These are phyloP conservation scores for Linnemannia schmuckeri DNA, from an alignment of 192 early-diverging fungal species.

Conservation along the genomic window DNA sequence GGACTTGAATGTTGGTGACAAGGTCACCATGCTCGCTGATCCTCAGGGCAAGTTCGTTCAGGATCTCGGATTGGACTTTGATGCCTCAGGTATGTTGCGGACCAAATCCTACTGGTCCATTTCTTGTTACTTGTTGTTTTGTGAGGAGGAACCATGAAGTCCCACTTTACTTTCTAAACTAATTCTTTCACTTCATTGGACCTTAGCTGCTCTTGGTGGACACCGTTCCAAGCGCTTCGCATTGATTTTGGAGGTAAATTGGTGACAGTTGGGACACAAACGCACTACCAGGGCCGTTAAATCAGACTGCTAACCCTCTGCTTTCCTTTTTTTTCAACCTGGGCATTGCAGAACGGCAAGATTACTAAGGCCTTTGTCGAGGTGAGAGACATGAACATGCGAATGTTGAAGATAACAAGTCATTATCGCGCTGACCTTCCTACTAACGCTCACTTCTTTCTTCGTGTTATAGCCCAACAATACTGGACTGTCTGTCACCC, in stretches of 20 bases:
- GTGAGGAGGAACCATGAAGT: background rate
- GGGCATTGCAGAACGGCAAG: conserved; percentile 45
- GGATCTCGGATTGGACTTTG: conserved; percentile 68
- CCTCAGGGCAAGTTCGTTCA: conserved; percentile 65
- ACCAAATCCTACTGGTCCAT: background rate
- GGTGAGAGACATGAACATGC: conserved; percentile 12
- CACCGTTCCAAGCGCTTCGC: conserved; percentile 67
- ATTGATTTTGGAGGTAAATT: conserved; percentile 61
- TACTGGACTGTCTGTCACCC: conserved; percentile 62
- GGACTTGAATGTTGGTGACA: conserved; percentile 52
- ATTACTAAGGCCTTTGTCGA: conserved; percentile 58
- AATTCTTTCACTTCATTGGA: background rate
- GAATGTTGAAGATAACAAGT: background rate
- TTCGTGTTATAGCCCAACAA: conserved; percentile 59
- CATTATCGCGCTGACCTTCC: too few species aligned
- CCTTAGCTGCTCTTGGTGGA: conserved; percentile 60
- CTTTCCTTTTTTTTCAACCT: background rate
- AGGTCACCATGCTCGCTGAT: conserved; percentile 69
- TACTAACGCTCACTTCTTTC: background rate
- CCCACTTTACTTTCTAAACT: background rate
- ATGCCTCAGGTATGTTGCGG: conserved; percentile 60
- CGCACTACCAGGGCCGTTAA: too few species aligned
- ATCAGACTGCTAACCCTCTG: background rate
- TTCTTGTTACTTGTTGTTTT: too few species aligned
- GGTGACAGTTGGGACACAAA: background rate